These are phyloP conservation scores for Oxytropis ochrocephala DNA, from an alignment of 306 rosid species.

Conservation along the genomic window DNA sequence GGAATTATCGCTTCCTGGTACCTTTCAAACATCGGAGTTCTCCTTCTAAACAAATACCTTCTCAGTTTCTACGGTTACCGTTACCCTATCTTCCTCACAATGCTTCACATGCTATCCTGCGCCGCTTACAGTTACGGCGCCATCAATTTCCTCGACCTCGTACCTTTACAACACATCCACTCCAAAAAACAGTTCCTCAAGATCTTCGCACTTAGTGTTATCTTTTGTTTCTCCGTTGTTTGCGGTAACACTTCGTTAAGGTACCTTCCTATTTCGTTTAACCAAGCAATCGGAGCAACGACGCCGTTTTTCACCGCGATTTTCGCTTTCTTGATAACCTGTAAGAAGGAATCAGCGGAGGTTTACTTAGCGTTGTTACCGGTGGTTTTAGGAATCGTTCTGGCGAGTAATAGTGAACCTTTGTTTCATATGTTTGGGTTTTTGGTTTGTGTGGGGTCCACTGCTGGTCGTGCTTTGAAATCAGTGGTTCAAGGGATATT, in stretches of 20 bases:
- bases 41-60: constrained; percentile 85
- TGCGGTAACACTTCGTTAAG: constrained; percentile 86
- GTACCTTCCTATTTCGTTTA: constrained; percentile 81
- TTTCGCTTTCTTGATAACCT: constrained; percentile 65
- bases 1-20: constrained; percentile 71
- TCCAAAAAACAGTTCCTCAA: constrained; percentile 68
- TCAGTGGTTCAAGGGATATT: constrained; percentile 83
- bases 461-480: constrained; percentile 86
- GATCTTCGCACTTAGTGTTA: constrained; percentile 66
- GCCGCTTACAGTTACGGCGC: constrained; percentile 58
- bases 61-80: constrained; percentile 80
- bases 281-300: constrained; percentile 93
- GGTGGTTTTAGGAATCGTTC: constrained; percentile 76
- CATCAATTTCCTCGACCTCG: constrained; percentile 57
- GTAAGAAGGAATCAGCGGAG: constrained; percentile 65
- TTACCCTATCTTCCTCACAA: constrained; percentile 86
- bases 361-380: constrained; percentile 74
- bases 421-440: constrained; percentile 74
- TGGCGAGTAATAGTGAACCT: constrained; percentile 80
- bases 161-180: constrained; percentile 70
- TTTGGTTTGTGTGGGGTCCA: constrained; percentile 71
- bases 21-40: constrained; percentile 84
- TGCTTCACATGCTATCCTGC: constrained; percentile 93
- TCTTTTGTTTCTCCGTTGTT: constrained; percentile 93
- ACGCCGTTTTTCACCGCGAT: constrained; percentile 90